A percentile compares a stretch with the other conserved stretches of the same genome.
phyloP scores from a whole-genome alignment of 495 filamentous ascomycete species.

The Penicillium nucicola region DNA sequence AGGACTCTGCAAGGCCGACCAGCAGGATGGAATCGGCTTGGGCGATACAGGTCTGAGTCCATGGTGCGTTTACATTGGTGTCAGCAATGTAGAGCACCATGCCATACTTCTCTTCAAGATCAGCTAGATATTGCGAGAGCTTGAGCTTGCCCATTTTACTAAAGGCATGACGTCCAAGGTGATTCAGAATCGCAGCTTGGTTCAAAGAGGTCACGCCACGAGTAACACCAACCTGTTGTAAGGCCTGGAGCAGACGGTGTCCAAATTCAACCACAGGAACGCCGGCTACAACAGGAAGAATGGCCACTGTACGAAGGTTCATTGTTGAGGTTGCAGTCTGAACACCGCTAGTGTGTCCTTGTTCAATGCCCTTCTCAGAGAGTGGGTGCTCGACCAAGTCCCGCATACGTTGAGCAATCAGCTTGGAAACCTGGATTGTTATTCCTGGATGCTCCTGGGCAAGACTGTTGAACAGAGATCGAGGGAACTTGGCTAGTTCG shows the following conservation, averaged over 20 bases:
- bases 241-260: slow-evolving; percentile 79
- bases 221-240: slow-evolving; percentile 81
- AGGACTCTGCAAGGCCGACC: slow-evolving; percentile 87
- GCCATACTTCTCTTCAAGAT: slow-evolving; percentile 95
- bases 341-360: slow-evolving; percentile 52
- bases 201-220: slow-evolving; percentile 92
- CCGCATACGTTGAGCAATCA: slow-evolving; percentile 94
- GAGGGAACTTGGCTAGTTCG: slow-evolving; percentile 92
- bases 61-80: slow-evolving; percentile 91
- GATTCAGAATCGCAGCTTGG: slow-evolving; percentile 89
- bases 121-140: slow-evolving; percentile 91
- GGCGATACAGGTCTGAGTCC: slow-evolving; percentile 96
- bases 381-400: slow-evolving; percentile 77
- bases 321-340: slow-evolving; percentile 79
- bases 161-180: slow-evolving; percentile 92
- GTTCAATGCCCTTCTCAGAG: slow-evolving; percentile 62
- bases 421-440: slow-evolving; percentile 98
- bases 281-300: slow-evolving; percentile 85
- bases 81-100: slow-evolving; percentile 97
- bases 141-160: slow-evolving; percentile 97
- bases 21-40: slow-evolving; percentile 95
- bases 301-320: slow-evolving; percentile 89
- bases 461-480: slow-evolving; percentile 94
- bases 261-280: slow-evolving; percentile 94
- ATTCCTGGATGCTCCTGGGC: slow-evolving; percentile 96